Percentiles rank a stretch among this genome's conserved stretches.
Conservation (phyloP, 495 filamentous ascomycete species). For the Margaritispora aquatica region DNA sequence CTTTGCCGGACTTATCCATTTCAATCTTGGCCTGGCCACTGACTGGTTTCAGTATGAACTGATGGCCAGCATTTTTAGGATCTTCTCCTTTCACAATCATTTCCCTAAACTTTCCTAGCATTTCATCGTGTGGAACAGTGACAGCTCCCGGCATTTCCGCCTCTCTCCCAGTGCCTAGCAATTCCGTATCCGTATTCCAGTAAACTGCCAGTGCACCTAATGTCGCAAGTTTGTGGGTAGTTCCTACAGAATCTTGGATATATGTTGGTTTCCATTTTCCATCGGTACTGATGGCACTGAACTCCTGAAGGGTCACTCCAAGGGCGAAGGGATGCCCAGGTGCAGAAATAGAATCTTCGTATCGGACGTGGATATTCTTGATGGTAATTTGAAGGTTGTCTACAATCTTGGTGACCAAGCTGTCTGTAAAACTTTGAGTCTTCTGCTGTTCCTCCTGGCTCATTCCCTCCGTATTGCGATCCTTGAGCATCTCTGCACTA, state of each 20-base stretch:
- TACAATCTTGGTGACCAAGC: constrained; percentile 88
- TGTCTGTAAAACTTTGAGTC: constrained; percentile 93
- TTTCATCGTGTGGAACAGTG: constrained; percentile 52
- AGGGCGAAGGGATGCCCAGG: constrained; percentile 92
- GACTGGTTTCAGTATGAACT: constrained; percentile 93
- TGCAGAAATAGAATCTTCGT: constrained; percentile 94
- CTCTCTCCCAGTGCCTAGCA: constrained; percentile 73
- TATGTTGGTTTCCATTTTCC: constrained; percentile 90
- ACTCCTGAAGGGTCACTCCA: constrained; percentile 85
- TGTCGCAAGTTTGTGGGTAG: constrained; percentile 87
- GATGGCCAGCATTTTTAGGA: constrained; percentile 50
- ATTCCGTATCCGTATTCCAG: constrained; percentile 89
- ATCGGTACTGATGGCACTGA: constrained; percentile 94
- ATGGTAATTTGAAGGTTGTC: constrained; percentile 96
- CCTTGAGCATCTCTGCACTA: constrained; percentile 88
- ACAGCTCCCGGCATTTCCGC: constrained; percentile 49
- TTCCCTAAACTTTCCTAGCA: constrained; percentile 66
- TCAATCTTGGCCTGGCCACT: constrained; percentile 88
- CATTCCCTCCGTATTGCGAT: constrained; percentile 86
- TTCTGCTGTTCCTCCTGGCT: constrained; percentile 90
- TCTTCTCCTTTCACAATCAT: constrained; percentile 67
- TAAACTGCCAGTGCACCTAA: constrained; percentile 86
- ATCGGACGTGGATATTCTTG: constrained; percentile 96
- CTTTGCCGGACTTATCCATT: constrained; percentile 81
- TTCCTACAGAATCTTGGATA: constrained; percentile 74